Base-by-base conservation (phyloP, 345 rosid species). In the Hypericum perforatum region DNA sequence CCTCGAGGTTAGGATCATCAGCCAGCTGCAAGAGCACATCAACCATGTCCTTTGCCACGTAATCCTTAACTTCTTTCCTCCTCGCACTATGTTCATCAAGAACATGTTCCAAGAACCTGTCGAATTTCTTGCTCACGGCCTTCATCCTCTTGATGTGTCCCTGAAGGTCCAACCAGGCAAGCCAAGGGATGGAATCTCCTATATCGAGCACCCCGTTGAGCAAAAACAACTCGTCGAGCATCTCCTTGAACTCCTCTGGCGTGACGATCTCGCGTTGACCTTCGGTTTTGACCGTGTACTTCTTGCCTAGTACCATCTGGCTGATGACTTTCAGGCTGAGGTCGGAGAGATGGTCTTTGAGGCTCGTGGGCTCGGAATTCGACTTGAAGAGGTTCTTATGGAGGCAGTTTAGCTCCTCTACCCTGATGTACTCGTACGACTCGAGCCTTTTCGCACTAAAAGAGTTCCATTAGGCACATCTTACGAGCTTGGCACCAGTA, bases 181-280 rank as follows among this genome's bases (percentile, higher is more conserved):
- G 39, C 85, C 84, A 84, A 0, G 88, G 85, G 41, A 84, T 84
- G 5, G 83, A 81, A 49, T 79, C 94, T 0, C 94, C 88, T n/a
- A 84, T 71, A 32, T 75, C 80, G 49, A 81, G 32, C 8, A 76
- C 70, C 48, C 92, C 88, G 16, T 77, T 84, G 0, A 84, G 78
- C 59, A 76, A 46, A 45, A 84, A 81, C 64, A 78, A 55, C 69
- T 84, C 88, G 16, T 84, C 83, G 5, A 84, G 57, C 85, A 84
- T 84, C 55, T 71, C 74, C 75, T 77, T 81, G 57, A 77, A 81
- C 74, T 84, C 85, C 47, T 73, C 63, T 0, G 88, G 77, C 0
- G 72, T 63, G 53, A 81, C 77, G 3, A 73, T 63, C 53, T 70
- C 74, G 6, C 66, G 44, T 0, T 36, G 53, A 14, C 49, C 59